Evolutionary conservation across 495 filamentous ascomycete species (phyloP), one percentile per base, ranked within the genome.

Genomic region (Lasiosphaeria hispida): DNA sequence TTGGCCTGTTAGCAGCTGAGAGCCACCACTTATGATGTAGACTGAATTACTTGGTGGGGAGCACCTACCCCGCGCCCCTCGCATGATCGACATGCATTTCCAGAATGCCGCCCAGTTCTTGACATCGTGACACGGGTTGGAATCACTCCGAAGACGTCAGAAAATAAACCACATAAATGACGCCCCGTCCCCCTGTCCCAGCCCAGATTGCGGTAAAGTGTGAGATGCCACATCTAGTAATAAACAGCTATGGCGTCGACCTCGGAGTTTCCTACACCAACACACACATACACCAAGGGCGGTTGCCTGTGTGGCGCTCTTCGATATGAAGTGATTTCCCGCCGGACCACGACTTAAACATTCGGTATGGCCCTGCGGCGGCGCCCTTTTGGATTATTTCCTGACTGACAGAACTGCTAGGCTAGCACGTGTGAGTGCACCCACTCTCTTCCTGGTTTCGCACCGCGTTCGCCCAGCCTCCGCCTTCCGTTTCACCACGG

Each of bases 241-340:
- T 7, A 8, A 44, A 7, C 41, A 44, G n/a, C 10, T 11, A 58
- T 58, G 60, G 33, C 55, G 34, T 10, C 55, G 11, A 34, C 18
- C 9, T 37, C 9, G 8, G 40, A 17, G 6, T 61, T 64, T 50
- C 63, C 70, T 2, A 73, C 61, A 10, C 74, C 74, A 13, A 68
- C 64, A 11, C 62, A 59, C 23, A n/a, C n/a, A n/a, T n/a, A n/a
- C 36, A 62, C 75, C 58, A 72, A 69, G 17, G 74, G 72, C 44
- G 74, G 74, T 11, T 77, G 74, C 63, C 68, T 75, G 52, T 77
- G 74, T 55, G 63, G 64, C 18, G 55, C 66, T 0, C 50, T 77
- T 15, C 65, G 64, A 37, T 75, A 75, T 59, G 64, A 57, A 18
- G 64, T 41, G 53, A 69, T 39, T 77, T 77, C 35, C 65, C 72